These are phyloP conservation scores for Saposhnikovia divaricata DNA, from an alignment of 129 eudicot genomes.

Conservation along the genomic window DNA sequence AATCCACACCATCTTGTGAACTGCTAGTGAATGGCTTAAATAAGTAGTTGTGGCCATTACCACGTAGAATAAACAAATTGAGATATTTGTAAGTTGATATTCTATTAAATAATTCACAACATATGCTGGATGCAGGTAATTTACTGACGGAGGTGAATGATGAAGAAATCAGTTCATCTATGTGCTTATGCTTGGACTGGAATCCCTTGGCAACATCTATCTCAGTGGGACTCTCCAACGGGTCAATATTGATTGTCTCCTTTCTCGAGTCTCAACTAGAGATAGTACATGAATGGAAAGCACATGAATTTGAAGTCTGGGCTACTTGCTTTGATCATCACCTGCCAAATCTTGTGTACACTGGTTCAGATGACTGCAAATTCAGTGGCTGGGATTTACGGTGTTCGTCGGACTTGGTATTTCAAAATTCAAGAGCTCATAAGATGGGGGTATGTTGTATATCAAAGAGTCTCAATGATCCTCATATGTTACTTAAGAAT, in stretches of 20 bases:
- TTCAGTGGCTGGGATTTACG: conserved; percentile 86
- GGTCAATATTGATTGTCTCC: conserved; percentile 44
- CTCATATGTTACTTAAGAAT: conserved; percentile 54
- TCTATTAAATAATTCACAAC: not conserved
- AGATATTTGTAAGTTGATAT: not conserved
- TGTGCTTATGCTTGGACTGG: conserved; percentile 65
- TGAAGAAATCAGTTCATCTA: conserved; percentile 40
- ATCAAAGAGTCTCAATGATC: conserved; percentile 50
- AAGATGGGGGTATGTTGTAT: conserved; percentile 89
- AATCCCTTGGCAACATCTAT: conserved; percentile 43
- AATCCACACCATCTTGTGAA: not conserved
- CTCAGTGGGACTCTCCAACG: conserved; percentile 49
- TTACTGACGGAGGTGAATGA: conserved; percentile 23
- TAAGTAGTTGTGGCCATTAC: not conserved
- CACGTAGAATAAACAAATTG: not conserved
- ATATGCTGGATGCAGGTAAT: conserved; percentile 19
- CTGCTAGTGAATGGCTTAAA: not conserved
- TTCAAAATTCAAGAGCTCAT: conserved; percentile 67
- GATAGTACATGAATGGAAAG: conserved; percentile 61
- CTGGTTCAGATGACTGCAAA: conserved; percentile 93
- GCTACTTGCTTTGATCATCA: conserved; percentile 69
- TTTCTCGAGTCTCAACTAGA: conserved; percentile 33
- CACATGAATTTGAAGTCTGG: conserved; percentile 82
- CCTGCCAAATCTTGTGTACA: conserved; percentile 63
- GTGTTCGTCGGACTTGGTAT: conserved; percentile 41